Conservation (phyloP, 352 stramenopile species). For the Phytophthora macrochlamydospora region DNA sequence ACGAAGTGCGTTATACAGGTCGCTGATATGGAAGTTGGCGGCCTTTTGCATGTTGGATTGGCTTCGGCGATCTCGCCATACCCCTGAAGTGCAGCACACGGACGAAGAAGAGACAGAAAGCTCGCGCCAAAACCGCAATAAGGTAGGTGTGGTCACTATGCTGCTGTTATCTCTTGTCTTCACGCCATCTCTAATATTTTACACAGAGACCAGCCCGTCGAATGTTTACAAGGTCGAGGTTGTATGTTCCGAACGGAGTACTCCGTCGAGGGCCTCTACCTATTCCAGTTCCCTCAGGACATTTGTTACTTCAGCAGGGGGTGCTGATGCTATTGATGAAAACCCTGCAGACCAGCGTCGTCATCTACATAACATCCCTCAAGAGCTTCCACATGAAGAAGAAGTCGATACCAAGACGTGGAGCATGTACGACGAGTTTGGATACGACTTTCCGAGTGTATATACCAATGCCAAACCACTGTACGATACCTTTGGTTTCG, state of each 20-base stretch:
- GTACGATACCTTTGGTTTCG: conserved; percentile 29
- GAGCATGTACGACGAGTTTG: conserved; percentile 31
- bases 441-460: conserved; percentile 30
- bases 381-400: conserved; percentile 5
- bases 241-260: conserved; percentile 29
- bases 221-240: conserved; percentile 21
- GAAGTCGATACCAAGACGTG: conserved; percentile 15
- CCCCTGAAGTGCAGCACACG: conserved; percentile 13
- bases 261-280: conserved; percentile 29
- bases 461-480: conserved; percentile 11
- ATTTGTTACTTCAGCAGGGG: conserved; percentile 22
- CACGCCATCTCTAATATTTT: conserved; percentile 1
- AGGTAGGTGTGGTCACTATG: conserved; percentile 11
- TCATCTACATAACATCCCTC: conserved; percentile 13
- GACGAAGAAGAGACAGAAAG: conserved; percentile 41
- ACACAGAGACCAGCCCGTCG: conserved; percentile 22
- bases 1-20: conserved; percentile 33
- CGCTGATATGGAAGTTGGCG: conserved; percentile 58
- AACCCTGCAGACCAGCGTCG: conserved; percentile 13
- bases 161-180: too few species aligned
- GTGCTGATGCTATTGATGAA: not conserved
- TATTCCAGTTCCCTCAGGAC: conserved; percentile 22
- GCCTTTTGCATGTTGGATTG: conserved; percentile 53
- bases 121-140: conserved; percentile 27
- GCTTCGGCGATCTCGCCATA: conserved; percentile 19